A percentile compares a stretch with the other conserved stretches of the same genome.
phyloP scores from a whole-genome alignment of 2,329 filamentous ascomycete genomes.

The Diaporthe australafricana region DNA sequence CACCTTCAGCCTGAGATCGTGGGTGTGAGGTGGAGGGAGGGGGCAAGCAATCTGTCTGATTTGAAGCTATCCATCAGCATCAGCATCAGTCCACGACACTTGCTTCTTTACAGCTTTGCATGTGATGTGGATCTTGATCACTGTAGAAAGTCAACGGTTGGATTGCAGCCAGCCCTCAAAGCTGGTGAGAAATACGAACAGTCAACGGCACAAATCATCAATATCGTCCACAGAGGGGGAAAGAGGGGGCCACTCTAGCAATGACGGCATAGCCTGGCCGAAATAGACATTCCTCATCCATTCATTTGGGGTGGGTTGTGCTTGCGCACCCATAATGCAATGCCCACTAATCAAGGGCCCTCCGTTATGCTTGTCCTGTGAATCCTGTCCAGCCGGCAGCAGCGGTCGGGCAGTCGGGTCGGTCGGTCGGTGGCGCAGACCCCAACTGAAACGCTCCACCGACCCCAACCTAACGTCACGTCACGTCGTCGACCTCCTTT shows the following conservation, averaged over 20 bases:
- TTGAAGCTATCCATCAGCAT: too few species aligned
- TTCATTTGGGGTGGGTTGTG: background rate
- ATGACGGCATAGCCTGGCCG: background rate
- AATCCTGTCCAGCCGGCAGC: background rate
- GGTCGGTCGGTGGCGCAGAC: constrained; percentile 17
- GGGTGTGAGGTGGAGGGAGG: too few species aligned
- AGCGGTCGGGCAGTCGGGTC: background rate
- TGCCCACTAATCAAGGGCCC: constrained; percentile 13
- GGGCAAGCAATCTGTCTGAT: too few species aligned
- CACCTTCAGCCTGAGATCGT: too few species aligned
- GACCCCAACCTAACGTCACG: constrained; percentile 10
- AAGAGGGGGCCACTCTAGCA: background rate
- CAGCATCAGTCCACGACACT: too few species aligned
- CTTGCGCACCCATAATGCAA: background rate
- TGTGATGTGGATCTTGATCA: too few species aligned
- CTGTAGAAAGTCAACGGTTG: too few species aligned
- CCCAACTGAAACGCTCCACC: constrained; percentile 25
- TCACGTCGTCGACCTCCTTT: constrained; percentile 9
- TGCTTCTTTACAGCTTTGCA: too few species aligned
- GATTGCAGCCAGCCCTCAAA: too few species aligned
- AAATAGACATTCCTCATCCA: background rate
- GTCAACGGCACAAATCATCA: background rate
- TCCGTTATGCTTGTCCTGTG: background rate
- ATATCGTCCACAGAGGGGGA: background rate
- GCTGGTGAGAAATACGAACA: background rate